Evolutionary conservation across 2,329 filamentous ascomycete genomes (phyloP).

Genomic region (Exophiala sp.): DNA sequence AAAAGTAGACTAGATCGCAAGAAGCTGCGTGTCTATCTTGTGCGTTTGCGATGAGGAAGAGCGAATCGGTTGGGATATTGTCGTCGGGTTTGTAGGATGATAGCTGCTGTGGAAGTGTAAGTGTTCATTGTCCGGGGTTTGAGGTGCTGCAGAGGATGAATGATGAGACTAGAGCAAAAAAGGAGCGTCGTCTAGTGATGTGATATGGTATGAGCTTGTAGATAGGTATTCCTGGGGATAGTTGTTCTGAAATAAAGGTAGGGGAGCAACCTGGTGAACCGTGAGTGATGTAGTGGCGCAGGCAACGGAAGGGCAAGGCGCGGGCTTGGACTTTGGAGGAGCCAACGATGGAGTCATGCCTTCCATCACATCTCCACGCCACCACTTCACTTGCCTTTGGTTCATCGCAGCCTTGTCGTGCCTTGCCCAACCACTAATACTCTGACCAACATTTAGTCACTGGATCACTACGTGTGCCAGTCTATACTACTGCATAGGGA

Average conservation of each 20-base stretch:
- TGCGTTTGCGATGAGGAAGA: conserved; percentile 25
- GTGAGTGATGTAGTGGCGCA: conserved; percentile 15
- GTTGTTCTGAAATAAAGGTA: conserved; percentile 21
- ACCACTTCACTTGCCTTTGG: background rate
- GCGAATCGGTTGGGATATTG: conserved; percentile 19
- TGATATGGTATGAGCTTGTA: conserved; percentile 4
- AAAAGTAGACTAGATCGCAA: conserved; percentile 5
- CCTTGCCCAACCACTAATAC: background rate
- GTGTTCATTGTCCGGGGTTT: conserved; percentile 25
- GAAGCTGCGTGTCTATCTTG: conserved; percentile 23
- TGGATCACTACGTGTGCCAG: background rate
- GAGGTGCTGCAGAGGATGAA: conserved; percentile 3
- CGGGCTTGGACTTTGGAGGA: background rate
- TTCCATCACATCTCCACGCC: background rate
- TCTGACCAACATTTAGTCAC: background rate
- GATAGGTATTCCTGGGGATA: conserved; percentile 7
- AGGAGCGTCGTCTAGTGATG: conserved; percentile 10
- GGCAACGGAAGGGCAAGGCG: conserved; percentile 5
- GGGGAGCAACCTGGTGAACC: conserved; percentile 22
- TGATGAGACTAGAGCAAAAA: conserved; percentile 8
- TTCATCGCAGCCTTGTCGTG: background rate
- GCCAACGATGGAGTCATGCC: background rate
- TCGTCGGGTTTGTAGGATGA: conserved; percentile 20
- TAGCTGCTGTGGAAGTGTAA: conserved; percentile 17
- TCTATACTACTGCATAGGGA: background rate